Evolutionary conservation across 106 monocot genomes (phyloP).

Genomic region (Apostasia ramifera): DNA sequence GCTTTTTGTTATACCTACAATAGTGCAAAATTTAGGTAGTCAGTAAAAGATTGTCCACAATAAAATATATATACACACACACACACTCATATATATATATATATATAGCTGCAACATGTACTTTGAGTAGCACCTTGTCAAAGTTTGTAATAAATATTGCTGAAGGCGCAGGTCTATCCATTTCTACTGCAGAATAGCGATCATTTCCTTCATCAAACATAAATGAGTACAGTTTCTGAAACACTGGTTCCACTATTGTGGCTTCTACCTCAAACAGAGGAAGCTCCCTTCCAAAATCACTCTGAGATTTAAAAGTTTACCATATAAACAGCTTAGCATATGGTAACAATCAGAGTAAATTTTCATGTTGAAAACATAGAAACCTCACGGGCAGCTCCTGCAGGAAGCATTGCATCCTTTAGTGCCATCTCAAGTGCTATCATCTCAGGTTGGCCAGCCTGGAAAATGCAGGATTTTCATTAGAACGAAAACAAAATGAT

Average conservation of each 20-base stretch:
- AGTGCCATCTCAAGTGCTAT: conserved; percentile 75
- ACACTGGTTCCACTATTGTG: conserved; percentile 47
- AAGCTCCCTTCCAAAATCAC: conserved; percentile 81
- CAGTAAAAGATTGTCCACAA: no score
- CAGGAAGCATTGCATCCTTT: conserved; percentile 74
- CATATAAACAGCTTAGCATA: neutral
- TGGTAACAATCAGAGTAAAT: neutral
- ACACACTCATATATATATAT: no score
- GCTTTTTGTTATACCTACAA: no score
- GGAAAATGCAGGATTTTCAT: conserved; percentile 3
- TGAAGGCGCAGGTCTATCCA: conserved; percentile 60
- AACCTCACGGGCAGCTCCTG: conserved; percentile 84
- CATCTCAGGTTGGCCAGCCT: conserved; percentile 90
- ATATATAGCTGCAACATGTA: no score
- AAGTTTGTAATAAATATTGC: conserved; percentile 76
- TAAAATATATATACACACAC: no score
- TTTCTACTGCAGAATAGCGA: conserved; percentile 56
- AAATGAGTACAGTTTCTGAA: conserved; percentile 56
- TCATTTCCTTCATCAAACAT: conserved; percentile 56
- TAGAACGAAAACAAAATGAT: conserved; percentile 2
- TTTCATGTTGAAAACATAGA: neutral
- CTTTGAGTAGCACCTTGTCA: conserved; percentile 50
- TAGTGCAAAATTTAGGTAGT: no score
- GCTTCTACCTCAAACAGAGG: conserved; percentile 91
- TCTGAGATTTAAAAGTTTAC: conserved; percentile 40